Evolutionary conservation across 192 early-diverging fungal genomes (phyloP), one percentile per base, ranked within the genome.

Genomic region (Coemansia sp.): DNA sequence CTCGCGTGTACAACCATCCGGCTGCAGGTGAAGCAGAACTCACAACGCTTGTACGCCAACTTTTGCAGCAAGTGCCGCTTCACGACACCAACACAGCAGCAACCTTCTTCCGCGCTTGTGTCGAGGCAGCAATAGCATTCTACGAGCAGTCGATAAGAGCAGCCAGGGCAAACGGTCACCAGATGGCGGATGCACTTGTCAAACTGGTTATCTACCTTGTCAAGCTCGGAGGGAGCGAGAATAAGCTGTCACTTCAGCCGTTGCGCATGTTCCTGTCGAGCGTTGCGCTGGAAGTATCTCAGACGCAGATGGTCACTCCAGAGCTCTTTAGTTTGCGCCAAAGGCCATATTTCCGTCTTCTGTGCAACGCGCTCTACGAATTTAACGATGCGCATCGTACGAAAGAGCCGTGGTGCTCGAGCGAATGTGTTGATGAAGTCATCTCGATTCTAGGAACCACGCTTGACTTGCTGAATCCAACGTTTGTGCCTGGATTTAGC

Each of bases 171-270:
- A 59, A 18, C 39, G 83, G 87, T 6, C 94, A 92, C 80, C 90
- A 93, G 61, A 91, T 93, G 3, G 90, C 97, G 4, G 96, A 99
- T 73, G 96, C 98, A 6, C 93, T 97, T 65, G 92, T 95, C 2
- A 90, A 91, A 49, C 77, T 99, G 26, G 89, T 95, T 16, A 89
- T 98, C 6, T 84, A 90, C 13, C 72, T 97, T 41, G 86, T 93
- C 49, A 90, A 93, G 58, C 87, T 92, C 63, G 88, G 89, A 71
- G 86, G 78, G 6, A 88, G 73, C 39, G 82, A 78, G 1, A 52
- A 84, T 49, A 56, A 75, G 43, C 61, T 70, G 16, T 82, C 87
- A 40, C 78, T 93, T 8, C 86, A 87, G 57, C 85, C 94, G 42
- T 83, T 91, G 43, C 91, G 88, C 12, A 95, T 93, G 75, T 87